Evolutionary conservation across 1,139 yeast species (phyloP).

Genomic region (Zygoascus sp.): DNA sequence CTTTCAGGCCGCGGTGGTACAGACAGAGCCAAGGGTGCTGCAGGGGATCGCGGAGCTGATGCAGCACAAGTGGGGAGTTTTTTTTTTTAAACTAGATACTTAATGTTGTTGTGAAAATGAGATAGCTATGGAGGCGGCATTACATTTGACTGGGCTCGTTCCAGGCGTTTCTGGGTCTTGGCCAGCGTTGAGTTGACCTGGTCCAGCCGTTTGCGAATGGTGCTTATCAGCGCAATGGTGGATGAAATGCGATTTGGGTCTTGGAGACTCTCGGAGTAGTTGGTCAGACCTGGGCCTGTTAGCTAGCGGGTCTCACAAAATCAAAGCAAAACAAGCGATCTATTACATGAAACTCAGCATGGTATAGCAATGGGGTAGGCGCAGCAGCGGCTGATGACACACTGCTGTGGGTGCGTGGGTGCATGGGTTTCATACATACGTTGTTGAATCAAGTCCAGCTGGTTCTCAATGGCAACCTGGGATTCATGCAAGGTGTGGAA

Average conservation of each 20-base stretch:
- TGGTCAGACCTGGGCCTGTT: conserved; percentile 20
- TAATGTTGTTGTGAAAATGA: too few species aligned
- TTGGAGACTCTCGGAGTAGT: conserved; percentile 18
- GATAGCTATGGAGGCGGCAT: conserved; percentile 5
- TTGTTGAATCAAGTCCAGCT: conserved; percentile 23
- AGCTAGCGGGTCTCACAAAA: not conserved
- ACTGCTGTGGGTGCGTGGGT: too few species aligned
- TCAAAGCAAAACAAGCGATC: too few species aligned
- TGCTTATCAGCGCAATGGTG: conserved; percentile 21
- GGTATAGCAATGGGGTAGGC: too few species aligned
- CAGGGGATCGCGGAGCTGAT: not conserved
- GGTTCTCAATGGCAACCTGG: conserved; percentile 26
- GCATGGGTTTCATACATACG: conserved; percentile 22
- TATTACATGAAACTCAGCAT: too few species aligned
- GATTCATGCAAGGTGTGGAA: conserved; percentile 29
- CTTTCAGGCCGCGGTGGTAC: not conserved
- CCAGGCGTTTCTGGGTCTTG: conserved; percentile 22
- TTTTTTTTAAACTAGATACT: too few species aligned
- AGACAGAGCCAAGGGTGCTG: not conserved
- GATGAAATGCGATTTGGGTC: conserved; percentile 23
- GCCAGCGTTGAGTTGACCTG: conserved; percentile 20
- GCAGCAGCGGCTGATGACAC: too few species aligned
- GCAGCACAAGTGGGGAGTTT: not conserved
- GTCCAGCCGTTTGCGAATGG: conserved; percentile 22
- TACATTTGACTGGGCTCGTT: conserved; percentile 16